Evolutionary conservation across 1,284 basidiomycete genomes (phyloP), one percentile per base, ranked within the genome.

Genomic region (Schizophyllum commune): DNA sequence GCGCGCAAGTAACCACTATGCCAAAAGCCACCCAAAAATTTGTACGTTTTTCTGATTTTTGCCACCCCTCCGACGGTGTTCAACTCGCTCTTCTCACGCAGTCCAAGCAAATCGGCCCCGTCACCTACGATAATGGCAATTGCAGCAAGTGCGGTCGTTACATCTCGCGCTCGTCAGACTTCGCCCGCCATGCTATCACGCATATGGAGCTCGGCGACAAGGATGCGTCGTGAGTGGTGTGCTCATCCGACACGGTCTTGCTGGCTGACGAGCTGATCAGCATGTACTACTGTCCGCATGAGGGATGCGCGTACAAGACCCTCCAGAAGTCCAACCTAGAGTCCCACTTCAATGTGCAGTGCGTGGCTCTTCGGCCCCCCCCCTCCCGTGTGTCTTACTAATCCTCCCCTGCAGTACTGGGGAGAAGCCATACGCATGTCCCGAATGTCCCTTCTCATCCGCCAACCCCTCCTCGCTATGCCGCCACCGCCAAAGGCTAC

Each of bases 331-430:
- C 63, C 13, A 65, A 65, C 34, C 60, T 65, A 27, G 61, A 61
- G 22, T 64, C 65, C 3, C 65, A 65, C 55, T 64, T 65, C 39
- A 63, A 63, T 22, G 63, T 62, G 19, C 64, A 65, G 64, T 65
- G 53, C 56, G 64, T 65, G 33, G 32, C 20, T 9, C 1, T 7
- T 19, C 32, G 20, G 5, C 7, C 52, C 27, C 32, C 55, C 33
- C 19, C 17, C n/a, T 9, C 4, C 5, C 21, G 3, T 53, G 7
- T 55, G 13, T 51, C 8, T 13, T 27, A 5, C 32, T 17, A 47
- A 47, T 39, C 9, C 17, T 55, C 13, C 39, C n/a, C 39, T 56
- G 1, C 34, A 65, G 64, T 58, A 65, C 64, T 9, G 62, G 64
- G 33, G 64, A 61, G 21, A 65, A 65, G 61, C 64, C 64, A 11